A percentile compares a stretch with the other conserved stretches of the same genome.
phyloP scores from a whole-genome alignment of 2,329 filamentous ascomycete genomes.

The Phoma sp. region DNA sequence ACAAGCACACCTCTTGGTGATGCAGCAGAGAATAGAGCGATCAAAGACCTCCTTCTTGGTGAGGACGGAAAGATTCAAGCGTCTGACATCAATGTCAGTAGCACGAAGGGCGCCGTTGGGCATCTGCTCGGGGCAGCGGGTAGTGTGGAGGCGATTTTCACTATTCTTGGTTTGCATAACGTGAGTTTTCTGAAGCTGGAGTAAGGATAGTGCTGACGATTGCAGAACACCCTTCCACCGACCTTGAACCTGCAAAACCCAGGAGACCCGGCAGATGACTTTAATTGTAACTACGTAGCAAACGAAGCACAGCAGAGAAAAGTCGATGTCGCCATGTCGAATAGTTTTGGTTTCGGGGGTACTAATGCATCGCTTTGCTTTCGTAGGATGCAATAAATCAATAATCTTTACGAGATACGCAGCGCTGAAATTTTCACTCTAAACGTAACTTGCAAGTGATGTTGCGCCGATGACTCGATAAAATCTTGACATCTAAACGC shows the following conservation, averaged over 20 bases:
- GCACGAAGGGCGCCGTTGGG: slow-evolving; percentile 91
- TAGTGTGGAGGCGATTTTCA: slow-evolving; percentile 87
- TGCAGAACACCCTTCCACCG: slow-evolving; percentile 78
- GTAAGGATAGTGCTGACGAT: slow-evolving; percentile 16
- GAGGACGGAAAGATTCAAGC: slow-evolving; percentile 70
- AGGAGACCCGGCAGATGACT: slow-evolving; percentile 65
- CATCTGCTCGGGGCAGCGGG: slow-evolving; percentile 92
- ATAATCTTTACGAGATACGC: slow-evolving; percentile 20
- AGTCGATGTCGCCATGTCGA: slow-evolving; percentile 81
- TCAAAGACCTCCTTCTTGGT: slow-evolving; percentile 78
- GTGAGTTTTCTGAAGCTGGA: slow-evolving; percentile 59
- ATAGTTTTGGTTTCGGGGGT: slow-evolving; percentile 97
- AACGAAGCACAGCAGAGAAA: slow-evolving; percentile 71
- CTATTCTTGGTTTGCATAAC: slow-evolving; percentile 78
- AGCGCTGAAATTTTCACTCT: not conserved
- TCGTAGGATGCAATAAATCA: slow-evolving; percentile 51
- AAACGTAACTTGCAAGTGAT: not conserved
- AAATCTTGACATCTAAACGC: slow-evolving; percentile 25
- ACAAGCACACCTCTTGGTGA: slow-evolving; percentile 89
- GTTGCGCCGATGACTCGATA: slow-evolving; percentile 12
- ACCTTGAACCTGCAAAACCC: slow-evolving; percentile 81
- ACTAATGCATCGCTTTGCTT: slow-evolving; percentile 94
- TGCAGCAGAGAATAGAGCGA: slow-evolving; percentile 83
- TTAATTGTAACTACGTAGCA: slow-evolving; percentile 86
- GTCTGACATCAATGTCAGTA: slow-evolving; percentile 79